Evolutionary conservation across 768 basidiomycete species (phyloP).

Genomic region (Cystobasidium ongulense): DNA sequence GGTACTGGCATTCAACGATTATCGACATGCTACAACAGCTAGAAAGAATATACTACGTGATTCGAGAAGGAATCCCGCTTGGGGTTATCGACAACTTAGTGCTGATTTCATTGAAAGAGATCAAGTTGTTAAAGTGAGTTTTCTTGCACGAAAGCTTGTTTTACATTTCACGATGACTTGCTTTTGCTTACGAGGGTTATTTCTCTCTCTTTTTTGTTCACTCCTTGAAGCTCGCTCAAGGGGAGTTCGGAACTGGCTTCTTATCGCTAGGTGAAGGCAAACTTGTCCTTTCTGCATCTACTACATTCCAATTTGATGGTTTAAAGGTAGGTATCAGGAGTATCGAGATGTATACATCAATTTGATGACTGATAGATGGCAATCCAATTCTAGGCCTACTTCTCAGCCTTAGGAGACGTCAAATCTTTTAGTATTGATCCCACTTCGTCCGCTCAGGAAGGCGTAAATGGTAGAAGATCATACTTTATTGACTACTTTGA

Average conservation of each 20-base stretch:
- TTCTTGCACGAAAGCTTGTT: too few relatives aligned
- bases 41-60: neutral
- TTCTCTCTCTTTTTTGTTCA: too few relatives aligned
- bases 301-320: neutral
- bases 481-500: constrained; percentile 11
- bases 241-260: neutral
- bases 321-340: neutral
- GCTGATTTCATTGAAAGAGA: constrained; percentile 5
- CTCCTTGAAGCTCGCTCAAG: neutral
- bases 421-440: neutral
- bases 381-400: neutral
- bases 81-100: neutral
- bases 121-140: constrained; percentile 5
- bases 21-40: neutral
- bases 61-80: neutral
- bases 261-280: constrained; percentile 26
- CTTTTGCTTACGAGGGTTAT: too few relatives aligned
- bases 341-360: neutral
- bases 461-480: neutral
- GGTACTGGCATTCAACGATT: constrained; percentile 19
- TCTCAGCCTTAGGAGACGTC: constrained; percentile 3
- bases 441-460: neutral
- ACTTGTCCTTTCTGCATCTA: neutral
- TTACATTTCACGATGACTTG: too few relatives aligned
- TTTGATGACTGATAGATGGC: neutral